Conservation (phyloP, 164 flowering plant genomes). For the Vitis rupestris region DNA sequence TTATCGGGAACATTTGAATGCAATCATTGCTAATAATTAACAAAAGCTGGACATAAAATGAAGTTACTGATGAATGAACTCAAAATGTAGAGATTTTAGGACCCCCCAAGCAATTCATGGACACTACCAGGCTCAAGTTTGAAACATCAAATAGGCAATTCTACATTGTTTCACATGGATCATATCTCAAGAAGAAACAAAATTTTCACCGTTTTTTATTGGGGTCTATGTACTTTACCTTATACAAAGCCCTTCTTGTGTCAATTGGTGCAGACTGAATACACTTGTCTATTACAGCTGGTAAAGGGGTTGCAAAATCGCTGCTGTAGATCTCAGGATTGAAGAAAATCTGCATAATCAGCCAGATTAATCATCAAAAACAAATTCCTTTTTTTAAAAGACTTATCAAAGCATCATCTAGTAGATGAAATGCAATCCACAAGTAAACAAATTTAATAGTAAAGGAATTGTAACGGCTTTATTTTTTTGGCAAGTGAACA, state of each 20-base stretch:
- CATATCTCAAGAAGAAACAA: background rate
- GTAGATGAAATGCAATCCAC: constrained; percentile 2
- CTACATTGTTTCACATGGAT: background rate
- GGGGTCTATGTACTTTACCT: constrained; percentile 43
- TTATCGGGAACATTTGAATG: too few relatives aligned
- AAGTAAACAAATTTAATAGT: background rate
- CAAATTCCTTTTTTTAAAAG: background rate
- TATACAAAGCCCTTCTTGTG: constrained; percentile 91
- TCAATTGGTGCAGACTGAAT: constrained; percentile 99
- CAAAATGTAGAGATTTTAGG: too few relatives aligned
- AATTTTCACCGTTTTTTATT: background rate
- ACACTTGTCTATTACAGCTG: constrained; percentile 88
- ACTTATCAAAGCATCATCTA: background rate
- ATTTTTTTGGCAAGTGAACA: too few relatives aligned
- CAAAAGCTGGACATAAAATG: too few relatives aligned
- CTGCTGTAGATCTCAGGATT: constrained; percentile 87
- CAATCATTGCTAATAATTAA: too few relatives aligned
- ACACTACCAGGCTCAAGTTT: too few relatives aligned
- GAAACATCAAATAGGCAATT: too few relatives aligned
- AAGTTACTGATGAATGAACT: too few relatives aligned
- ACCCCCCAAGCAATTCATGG: too few relatives aligned
- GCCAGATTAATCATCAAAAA: constrained; percentile 11
- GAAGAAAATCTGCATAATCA: constrained; percentile 73
- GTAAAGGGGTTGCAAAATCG: constrained; percentile 78
- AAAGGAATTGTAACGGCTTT: background rate